Conservation (phyloP, 2,329 filamentous ascomycete species). For the Colletotrichum eremochloae region DNA sequence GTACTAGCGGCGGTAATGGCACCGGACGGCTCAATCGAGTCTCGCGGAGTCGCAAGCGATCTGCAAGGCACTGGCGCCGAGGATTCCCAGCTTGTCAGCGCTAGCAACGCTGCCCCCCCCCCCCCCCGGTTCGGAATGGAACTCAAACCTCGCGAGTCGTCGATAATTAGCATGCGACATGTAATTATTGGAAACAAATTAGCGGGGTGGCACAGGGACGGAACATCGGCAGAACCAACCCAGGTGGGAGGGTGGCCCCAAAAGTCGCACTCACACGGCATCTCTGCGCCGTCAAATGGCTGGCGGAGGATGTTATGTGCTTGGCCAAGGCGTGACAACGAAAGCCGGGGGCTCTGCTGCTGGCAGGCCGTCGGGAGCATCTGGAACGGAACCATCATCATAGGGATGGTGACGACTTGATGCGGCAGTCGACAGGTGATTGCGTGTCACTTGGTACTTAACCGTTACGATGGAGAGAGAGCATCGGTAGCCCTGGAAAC, state of each 20-base stretch:
- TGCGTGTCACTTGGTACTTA: background rate
- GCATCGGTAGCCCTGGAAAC: background rate
- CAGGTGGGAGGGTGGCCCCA: slow-evolving; percentile 1
- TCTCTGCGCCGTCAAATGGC: background rate
- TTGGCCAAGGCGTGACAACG: slow-evolving; percentile 1
- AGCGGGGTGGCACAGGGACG: slow-evolving; percentile 10
- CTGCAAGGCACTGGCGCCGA: slow-evolving; percentile 27
- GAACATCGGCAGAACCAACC: background rate
- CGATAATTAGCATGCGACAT: slow-evolving; percentile 34
- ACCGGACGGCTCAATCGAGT: slow-evolving; percentile 9
- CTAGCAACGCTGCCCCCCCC: slow-evolving; percentile 26
- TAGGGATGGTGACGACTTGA: background rate
- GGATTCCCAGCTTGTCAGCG: slow-evolving; percentile 26
- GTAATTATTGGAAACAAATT: slow-evolving; percentile 16
- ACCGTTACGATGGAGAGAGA: background rate
- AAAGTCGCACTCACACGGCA: slow-evolving; percentile 8
- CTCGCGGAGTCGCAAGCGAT: slow-evolving; percentile 16
- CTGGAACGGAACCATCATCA: background rate
- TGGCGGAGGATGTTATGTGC: slow-evolving; percentile 8
- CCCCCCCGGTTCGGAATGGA: slow-evolving; percentile 16
- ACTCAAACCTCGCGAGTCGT: slow-evolving; percentile 21
- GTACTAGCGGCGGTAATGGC: background rate
- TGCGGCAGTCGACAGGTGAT: background rate
- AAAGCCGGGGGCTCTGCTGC: background rate
- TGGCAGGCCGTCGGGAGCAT: background rate